Conservation (phyloP, 805 yeast species). For the Hagleromyces aurorensis region DNA sequence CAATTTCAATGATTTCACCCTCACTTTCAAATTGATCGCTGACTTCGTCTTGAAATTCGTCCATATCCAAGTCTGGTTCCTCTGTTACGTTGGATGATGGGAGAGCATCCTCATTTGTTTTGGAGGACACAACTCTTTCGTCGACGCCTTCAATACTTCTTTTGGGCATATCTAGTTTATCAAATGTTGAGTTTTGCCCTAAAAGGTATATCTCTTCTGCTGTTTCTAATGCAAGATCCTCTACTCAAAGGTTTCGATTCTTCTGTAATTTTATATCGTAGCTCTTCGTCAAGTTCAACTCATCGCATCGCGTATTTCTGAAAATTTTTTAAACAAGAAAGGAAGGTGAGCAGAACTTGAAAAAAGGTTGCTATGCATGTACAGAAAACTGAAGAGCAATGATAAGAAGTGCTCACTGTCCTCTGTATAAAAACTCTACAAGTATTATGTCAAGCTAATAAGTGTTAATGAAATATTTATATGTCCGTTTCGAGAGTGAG, state of each 20-base stretch:
- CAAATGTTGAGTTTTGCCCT: too few relatives aligned
- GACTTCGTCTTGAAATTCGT: constrained; percentile 80
- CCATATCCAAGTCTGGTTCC: constrained; percentile 50
- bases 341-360: constrained; percentile 1
- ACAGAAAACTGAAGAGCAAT: constrained; percentile 1
- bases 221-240: too few relatives aligned
- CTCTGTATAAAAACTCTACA: too few relatives aligned
- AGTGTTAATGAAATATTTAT: too few relatives aligned
- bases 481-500: too few relatives aligned
- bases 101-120: constrained; percentile 27
- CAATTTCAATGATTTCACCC: constrained; percentile 79
- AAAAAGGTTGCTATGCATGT: background rate
- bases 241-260: too few relatives aligned
- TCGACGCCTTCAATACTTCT: constrained; percentile 40
- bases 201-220: too few relatives aligned
- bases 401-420: constrained; percentile 1
- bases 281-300: too few relatives aligned
- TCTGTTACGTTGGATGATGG: constrained; percentile 27
- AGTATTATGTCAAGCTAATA: too few relatives aligned
- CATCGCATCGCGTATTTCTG: constrained; percentile 11
- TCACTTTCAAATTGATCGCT: constrained; percentile 93
- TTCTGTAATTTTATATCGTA: too few relatives aligned
- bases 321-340: constrained; percentile 13
- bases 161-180: constrained; percentile 46
- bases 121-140: constrained; percentile 36